Percentiles rank a stretch among this genome's conserved stretches.
These are phyloP conservation scores for Aurifilum marmelostoma DNA, from an alignment of 2,329 filamentous ascomycete species.

Conservation along the genomic window DNA sequence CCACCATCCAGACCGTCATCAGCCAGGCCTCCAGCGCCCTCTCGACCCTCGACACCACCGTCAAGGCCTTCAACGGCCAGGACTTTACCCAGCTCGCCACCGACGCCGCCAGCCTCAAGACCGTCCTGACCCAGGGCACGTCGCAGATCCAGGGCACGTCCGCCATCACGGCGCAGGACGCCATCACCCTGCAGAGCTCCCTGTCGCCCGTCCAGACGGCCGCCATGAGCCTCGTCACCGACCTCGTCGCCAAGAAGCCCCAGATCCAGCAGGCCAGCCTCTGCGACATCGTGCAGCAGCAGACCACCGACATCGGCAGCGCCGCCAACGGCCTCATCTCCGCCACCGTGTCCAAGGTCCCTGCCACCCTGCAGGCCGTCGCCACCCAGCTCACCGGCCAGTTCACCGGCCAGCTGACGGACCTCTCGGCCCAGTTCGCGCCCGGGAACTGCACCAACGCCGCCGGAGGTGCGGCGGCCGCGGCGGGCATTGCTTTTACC, in stretches of 20 bases:
- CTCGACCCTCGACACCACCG: constrained; percentile 35
- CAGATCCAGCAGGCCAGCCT: constrained; percentile 36
- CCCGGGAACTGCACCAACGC: constrained; percentile 38
- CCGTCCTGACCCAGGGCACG: constrained; percentile 29
- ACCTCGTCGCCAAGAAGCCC: constrained; percentile 37
- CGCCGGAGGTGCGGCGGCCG: constrained; percentile 15
- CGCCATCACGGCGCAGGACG: constrained; percentile 28
- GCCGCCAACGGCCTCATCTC: constrained; percentile 37
- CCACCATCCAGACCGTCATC: constrained; percentile 33
- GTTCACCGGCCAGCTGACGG: constrained; percentile 34
- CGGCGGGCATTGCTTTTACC: constrained; percentile 18
- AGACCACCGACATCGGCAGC: constrained; percentile 34
- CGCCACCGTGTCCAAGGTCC: constrained; percentile 38
- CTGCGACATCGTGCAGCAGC: constrained; percentile 35
- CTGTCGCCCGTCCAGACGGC: constrained; percentile 34
- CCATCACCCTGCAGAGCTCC: constrained; percentile 28
- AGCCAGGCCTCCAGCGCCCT: constrained; percentile 34
- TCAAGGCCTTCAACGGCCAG: constrained; percentile 35
- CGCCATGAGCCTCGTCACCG: constrained; percentile 33
- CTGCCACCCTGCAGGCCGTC: constrained; percentile 35
- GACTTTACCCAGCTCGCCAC: constrained; percentile 33
- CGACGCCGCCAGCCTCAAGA: constrained; percentile 33
- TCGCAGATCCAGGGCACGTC: constrained; percentile 18
- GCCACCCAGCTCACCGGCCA: constrained; percentile 34
- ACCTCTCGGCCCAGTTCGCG: constrained; percentile 35